These are phyloP conservation scores for Diaporthe vexans DNA, from an alignment of 2,329 filamentous ascomycete genomes.

Conservation along the genomic window DNA sequence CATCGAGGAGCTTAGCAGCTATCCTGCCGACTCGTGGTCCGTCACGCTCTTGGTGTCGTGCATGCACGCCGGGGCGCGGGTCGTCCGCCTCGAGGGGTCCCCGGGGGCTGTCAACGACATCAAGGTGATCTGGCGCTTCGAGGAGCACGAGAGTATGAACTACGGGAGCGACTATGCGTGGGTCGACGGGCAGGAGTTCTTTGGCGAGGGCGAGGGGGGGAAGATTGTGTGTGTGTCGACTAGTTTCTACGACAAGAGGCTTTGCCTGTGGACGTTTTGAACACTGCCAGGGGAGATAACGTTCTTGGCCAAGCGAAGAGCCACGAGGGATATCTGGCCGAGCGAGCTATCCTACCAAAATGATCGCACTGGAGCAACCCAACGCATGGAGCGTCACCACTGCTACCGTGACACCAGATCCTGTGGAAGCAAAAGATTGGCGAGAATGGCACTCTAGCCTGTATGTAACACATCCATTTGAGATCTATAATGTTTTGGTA, in stretches of 20 bases:
- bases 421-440: background rate
- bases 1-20: conserved; percentile 52
- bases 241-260: conserved; percentile 81
- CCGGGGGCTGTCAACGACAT: conserved; percentile 68
- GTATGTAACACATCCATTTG: background rate
- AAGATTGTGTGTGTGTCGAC: conserved; percentile 72
- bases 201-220: conserved; percentile 44
- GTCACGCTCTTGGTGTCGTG: conserved; percentile 78
- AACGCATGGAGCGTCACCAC: too few relatives aligned
- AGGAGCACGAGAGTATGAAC: conserved; percentile 94
- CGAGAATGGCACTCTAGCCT: background rate
- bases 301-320: too few relatives aligned
- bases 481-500: conserved; percentile 2
- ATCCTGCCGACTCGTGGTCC: conserved; percentile 45
- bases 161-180: conserved; percentile 84
- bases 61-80: conserved; percentile 88
- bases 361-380: too few relatives aligned
- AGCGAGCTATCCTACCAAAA: too few relatives aligned
- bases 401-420: background rate
- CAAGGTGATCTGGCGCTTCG: conserved; percentile 77
- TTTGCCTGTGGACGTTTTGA: conserved; percentile 74
- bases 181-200: background rate
- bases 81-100: conserved; percentile 65
- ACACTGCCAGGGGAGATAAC: background rate
- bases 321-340: background rate